Evolutionary conservation across 441 rosid species (phyloP).

Genomic region (Capsella rubella): DNA sequence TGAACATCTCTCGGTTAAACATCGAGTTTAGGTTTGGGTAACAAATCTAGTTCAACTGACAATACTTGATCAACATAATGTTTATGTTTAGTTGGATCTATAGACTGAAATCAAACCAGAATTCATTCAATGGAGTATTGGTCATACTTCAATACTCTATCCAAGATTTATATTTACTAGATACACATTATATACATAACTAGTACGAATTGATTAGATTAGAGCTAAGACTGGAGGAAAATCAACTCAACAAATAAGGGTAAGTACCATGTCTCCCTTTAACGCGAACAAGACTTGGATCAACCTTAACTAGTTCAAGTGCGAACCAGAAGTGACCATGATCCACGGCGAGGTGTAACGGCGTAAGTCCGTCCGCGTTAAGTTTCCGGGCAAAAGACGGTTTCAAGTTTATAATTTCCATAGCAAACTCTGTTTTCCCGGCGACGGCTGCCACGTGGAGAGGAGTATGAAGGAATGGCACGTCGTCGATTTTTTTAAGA

Average conservation of each 20-base stretch:
- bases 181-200: background rate
- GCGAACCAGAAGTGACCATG: background rate
- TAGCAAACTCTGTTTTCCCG: slow-evolving; percentile 42
- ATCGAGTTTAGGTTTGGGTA: background rate
- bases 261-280: slow-evolving; percentile 46
- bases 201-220: background rate
- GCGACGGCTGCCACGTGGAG: slow-evolving; percentile 44
- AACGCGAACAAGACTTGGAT: slow-evolving; percentile 42
- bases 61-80: background rate
- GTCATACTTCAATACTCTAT: background rate
- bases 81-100: background rate
- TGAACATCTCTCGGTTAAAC: background rate
- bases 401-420: slow-evolving; percentile 43
- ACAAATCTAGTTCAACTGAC: background rate
- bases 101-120: background rate
- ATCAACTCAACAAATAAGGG: background rate
- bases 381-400: slow-evolving; percentile 45
- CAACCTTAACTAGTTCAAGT: slow-evolving; percentile 26
- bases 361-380: slow-evolving; percentile 34
- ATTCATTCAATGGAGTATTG: background rate
- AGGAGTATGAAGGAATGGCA: slow-evolving; percentile 44
- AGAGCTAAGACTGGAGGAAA: no score
- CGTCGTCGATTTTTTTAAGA: slow-evolving; percentile 15
- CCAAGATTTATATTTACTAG: background rate
- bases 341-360: slow-evolving; percentile 37